Conservation (phyloP, 202 grass and related monocot genomes). For the Cymbopogon flexuosus region DNA sequence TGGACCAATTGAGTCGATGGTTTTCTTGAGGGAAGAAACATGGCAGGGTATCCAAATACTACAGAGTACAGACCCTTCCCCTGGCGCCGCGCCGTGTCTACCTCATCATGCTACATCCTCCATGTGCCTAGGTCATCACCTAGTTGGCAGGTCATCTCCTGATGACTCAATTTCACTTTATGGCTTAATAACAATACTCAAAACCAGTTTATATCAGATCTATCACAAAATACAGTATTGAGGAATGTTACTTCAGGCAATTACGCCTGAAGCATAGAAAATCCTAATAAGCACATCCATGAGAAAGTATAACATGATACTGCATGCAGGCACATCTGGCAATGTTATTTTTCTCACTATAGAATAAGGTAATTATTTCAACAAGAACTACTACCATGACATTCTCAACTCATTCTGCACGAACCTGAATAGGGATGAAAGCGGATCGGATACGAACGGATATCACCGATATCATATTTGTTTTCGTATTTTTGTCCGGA, state of each 20-base stretch:
- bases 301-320: not conserved
- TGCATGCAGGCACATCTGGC: not conserved
- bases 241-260: not conserved
- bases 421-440: too few relatives aligned
- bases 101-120: not conserved
- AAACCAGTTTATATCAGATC: slow-evolving; percentile 1
- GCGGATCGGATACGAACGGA: too few relatives aligned
- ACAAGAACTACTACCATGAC: not conserved
- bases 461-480: too few relatives aligned
- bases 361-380: not conserved
- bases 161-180: not conserved
- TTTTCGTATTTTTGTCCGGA: too few relatives aligned
- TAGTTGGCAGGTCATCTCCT: not conserved
- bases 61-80: not conserved
- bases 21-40: not conserved
- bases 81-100: not conserved
- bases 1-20: not conserved
- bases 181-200: not conserved
- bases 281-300: not conserved
- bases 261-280: slow-evolving; percentile 4
- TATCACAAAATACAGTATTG: not conserved
- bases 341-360: slow-evolving; percentile 6
- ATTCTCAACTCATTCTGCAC: not conserved
- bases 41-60: not conserved
- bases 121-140: not conserved